These are phyloP conservation scores for Cladophialophora psammophila DNA, from an alignment of 2,329 filamentous ascomycete genomes.

Conservation along the genomic window DNA sequence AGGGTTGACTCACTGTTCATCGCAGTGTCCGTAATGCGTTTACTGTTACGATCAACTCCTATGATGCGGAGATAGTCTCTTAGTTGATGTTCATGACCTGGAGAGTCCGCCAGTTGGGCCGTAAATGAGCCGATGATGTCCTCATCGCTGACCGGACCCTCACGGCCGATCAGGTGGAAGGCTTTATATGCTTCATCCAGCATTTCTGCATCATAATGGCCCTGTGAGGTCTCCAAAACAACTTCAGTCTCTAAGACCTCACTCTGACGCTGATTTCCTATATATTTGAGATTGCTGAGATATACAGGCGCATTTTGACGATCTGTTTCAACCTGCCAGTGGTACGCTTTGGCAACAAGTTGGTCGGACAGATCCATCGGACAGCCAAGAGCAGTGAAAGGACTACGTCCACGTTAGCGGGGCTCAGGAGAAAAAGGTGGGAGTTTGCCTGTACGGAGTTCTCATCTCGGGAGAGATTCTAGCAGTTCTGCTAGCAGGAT, in stretches of 20 bases:
- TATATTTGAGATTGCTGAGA: constrained; percentile 68
- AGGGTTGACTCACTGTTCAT: constrained; percentile 56
- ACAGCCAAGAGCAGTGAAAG: constrained; percentile 69
- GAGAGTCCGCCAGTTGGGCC: constrained; percentile 64
- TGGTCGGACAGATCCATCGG: constrained; percentile 68
- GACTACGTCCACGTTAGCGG: constrained; percentile 47
- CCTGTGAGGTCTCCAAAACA: constrained; percentile 64
- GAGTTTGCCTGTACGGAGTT: constrained; percentile 24
- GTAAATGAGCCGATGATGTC: constrained; percentile 67
- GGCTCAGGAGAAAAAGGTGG: constrained; percentile 34
- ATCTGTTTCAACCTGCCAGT: constrained; percentile 66
- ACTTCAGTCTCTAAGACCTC: constrained; percentile 66
- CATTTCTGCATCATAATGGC: constrained; percentile 64
- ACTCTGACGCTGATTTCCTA: constrained; percentile 64
- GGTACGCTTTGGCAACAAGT: constrained; percentile 68
- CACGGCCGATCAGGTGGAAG: constrained; percentile 62
- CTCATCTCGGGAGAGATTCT: constrained; percentile 30
- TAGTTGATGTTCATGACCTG: constrained; percentile 62
- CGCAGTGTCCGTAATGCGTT: constrained; percentile 64
- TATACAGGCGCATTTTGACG: constrained; percentile 65
- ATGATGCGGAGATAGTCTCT: constrained; percentile 66
- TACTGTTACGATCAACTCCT: constrained; percentile 64
- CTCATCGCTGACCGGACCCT: constrained; percentile 61
- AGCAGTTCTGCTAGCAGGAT: constrained; percentile 45
- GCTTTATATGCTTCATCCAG: constrained; percentile 65